phyloP scores from a whole-genome alignment of 345 rosid genomes.

The Nephelium lappaceum region DNA sequence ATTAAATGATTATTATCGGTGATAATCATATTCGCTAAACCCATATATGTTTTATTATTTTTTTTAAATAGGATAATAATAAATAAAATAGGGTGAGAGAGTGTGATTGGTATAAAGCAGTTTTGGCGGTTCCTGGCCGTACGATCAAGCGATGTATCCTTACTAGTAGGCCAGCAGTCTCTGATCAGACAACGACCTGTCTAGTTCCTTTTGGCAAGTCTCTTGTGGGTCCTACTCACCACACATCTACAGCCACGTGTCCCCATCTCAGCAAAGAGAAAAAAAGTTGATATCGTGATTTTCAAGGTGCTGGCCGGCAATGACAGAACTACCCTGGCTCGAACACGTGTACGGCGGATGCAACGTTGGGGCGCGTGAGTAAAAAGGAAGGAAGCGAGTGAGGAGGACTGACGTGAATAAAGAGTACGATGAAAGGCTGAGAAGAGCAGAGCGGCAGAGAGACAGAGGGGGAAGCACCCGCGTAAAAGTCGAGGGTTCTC shows the following conservation, averaged over 20 bases:
- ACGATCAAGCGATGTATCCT: conserved; percentile 32
- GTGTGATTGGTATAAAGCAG: not conserved
- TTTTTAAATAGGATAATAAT: too few species aligned
- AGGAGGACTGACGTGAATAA: conserved; percentile 38
- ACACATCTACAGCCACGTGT: conserved; percentile 39
- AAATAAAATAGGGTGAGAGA: too few species aligned
- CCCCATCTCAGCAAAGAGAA: not conserved
- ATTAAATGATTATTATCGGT: too few species aligned
- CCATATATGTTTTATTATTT: too few species aligned
- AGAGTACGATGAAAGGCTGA: conserved; percentile 65
- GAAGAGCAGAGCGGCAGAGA: not conserved
- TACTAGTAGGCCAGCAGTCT: conserved; percentile 33
- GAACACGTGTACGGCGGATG: conserved; percentile 21
- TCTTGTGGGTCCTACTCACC: conserved; percentile 33
- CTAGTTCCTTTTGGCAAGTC: conserved; percentile 53
- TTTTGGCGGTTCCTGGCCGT: conserved; percentile 25
- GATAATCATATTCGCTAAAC: too few species aligned
- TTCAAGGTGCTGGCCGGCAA: conserved; percentile 12
- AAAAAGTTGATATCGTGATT: not conserved
- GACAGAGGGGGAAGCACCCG: conserved; percentile 29
- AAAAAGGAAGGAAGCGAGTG: not conserved
- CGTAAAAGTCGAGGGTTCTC: conserved; percentile 68
- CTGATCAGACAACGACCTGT: conserved; percentile 43
- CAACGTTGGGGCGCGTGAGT: conserved; percentile 30
- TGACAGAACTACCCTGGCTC: conserved; percentile 1